Base-by-base conservation (phyloP, 495 filamentous ascomycete species). In the Hamigera avellanea region DNA sequence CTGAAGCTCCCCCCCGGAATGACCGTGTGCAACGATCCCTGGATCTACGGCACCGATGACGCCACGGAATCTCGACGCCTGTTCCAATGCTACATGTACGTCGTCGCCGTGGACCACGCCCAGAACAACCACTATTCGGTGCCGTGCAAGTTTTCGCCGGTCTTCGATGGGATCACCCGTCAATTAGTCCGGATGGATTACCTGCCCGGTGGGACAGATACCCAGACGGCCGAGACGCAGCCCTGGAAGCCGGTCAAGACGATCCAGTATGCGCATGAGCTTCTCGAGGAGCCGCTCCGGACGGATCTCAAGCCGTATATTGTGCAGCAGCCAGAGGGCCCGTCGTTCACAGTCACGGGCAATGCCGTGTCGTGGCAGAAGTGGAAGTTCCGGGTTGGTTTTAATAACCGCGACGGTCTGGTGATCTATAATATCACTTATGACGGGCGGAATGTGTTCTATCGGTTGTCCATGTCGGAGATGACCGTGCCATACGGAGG, bases 141-240 rank as follows among this genome's bases (percentile, higher is more conserved):
- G 23, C 86, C 86, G 0, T 69, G 86, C 33, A 69, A 77, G 23
- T 81, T 91, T 45, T 86, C 80, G 4, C 84, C 86, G 0, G 81
- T 91, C 14, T 65, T 93, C 27, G 75, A 78, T 46, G 73, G 71
- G 0, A 64, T 70, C 17, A 75, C 71, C 1, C 68, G 69, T 50
- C 67, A 78, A 35, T 70, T 93, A 3, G 72, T 69, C 25, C 63
- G 67, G 8, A 70, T 72, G 49, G 67, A 71, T 39, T 61, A 62
- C 17, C 56, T 70, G 3, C 64, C 69, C 3, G 53, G 51, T 14
- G 62, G 61, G 1, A 41, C 40, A 3, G 58, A 62, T 41, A 28
- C 43, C 6, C 35, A 42, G 14, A 53, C 37, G 15, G 59, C 53
- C 1, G 44, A 56, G 9, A 62, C 65, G 0, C 54, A 64, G 31